These are phyloP conservation scores for Endocalyx cinctus DNA, from an alignment of 2,329 filamentous ascomycete species.

Conservation along the genomic window DNA sequence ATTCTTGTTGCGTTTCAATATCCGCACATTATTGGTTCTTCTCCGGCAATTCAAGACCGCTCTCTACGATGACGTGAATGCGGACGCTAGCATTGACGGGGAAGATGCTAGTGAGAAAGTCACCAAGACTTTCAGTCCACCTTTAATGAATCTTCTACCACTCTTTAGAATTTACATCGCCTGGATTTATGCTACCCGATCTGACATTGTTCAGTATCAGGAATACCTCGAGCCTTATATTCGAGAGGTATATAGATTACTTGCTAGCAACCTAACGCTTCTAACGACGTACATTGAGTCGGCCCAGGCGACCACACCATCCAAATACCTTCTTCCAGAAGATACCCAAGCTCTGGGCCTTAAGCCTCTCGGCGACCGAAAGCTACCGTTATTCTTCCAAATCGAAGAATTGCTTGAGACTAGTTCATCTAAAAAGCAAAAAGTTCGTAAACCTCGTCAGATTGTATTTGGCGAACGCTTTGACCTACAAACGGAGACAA, in stretches of 20 bases:
- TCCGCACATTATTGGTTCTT: conserved; percentile 69
- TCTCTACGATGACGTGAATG: conserved; percentile 46
- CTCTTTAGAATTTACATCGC: conserved; percentile 49
- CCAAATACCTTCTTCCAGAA: conserved; percentile 47
- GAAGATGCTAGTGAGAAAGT: conserved; percentile 15
- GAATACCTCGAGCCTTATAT: conserved; percentile 41
- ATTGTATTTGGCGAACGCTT: conserved; percentile 27
- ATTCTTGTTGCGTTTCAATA: conserved; percentile 72
- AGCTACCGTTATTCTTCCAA: conserved; percentile 23
- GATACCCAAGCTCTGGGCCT: conserved; percentile 34
- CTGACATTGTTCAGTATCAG: conserved; percentile 42
- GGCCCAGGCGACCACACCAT: conserved; percentile 30
- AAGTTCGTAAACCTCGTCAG: conserved; percentile 34
- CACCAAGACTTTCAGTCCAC: conserved; percentile 29
- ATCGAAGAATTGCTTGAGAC: conserved; percentile 12
- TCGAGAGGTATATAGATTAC: conserved; percentile 40
- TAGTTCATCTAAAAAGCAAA: conserved; percentile 29
- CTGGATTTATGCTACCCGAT: conserved; percentile 46
- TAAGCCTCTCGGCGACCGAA: conserved; percentile 19
- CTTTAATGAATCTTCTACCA: conserved; percentile 42
- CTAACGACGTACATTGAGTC: conserved; percentile 40
- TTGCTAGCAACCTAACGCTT: conserved; percentile 43
- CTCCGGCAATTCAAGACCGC: conserved; percentile 67
- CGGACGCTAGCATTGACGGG: conserved; percentile 17
- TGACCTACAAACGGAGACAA: conserved; percentile 30